These are phyloP conservation scores for Tephrocybe sp. DNA, from an alignment of 768 basidiomycete species.

Conservation along the genomic window DNA sequence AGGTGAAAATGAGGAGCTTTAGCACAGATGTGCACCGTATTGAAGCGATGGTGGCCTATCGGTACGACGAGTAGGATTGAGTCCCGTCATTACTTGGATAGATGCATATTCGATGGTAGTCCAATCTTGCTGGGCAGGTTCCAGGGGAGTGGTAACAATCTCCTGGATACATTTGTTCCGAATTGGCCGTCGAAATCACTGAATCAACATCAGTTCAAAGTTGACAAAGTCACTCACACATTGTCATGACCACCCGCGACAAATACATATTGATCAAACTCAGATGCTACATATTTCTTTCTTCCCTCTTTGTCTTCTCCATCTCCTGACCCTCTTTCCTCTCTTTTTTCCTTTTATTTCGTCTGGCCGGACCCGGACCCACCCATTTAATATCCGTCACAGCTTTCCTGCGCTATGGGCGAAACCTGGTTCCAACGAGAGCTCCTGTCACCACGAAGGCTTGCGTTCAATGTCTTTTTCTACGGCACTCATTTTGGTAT, in stretches of 20 bases:
- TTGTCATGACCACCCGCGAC: conserved; percentile 31
- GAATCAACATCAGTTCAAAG: not conserved
- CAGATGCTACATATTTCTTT: conserved; percentile 13
- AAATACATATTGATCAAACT: conserved; percentile 9
- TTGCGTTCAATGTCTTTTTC: conserved; percentile 76
- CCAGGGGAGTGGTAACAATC: not conserved
- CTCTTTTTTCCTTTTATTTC: conserved; percentile 23
- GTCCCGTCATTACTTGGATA: no score
- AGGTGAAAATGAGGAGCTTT: conserved; percentile 93
- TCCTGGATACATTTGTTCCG: not conserved
- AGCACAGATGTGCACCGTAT: conserved; percentile 98
- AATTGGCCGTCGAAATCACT: conserved; percentile 17
- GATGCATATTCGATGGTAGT: no score
- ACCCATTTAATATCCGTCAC: conserved; percentile 25
- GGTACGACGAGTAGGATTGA: conserved; percentile 77
- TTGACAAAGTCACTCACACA: conserved; percentile 3
- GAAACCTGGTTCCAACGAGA: conserved; percentile 76
- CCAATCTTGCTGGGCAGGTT: no score
- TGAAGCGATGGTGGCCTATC: conserved; percentile 97
- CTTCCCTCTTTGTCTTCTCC: conserved; percentile 12
- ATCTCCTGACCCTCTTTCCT: conserved; percentile 19
- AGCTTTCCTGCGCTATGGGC: conserved; percentile 44
- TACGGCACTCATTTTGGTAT: conserved; percentile 74
- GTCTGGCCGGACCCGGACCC: conserved; percentile 58
- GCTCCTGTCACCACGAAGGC: conserved; percentile 60